Conservation (phyloP, 257 asterid species). For the Fraxinus anomala region DNA sequence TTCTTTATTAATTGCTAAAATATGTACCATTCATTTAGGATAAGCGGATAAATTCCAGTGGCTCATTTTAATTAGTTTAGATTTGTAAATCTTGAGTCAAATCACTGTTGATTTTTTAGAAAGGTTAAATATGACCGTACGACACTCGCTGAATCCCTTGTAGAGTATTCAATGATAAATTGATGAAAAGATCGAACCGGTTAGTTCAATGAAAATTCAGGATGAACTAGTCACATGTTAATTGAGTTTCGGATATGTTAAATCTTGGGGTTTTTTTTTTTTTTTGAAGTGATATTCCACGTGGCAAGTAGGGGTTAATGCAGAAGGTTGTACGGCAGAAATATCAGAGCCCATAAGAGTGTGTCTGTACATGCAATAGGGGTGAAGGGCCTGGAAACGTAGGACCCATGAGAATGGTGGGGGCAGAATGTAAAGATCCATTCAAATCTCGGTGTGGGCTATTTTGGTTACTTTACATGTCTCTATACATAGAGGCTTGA, state of each 20-base stretch:
- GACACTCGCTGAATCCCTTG: no score
- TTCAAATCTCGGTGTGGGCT: neutral
- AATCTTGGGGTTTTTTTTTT: no score
- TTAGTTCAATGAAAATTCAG: no score
- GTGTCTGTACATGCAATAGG: neutral
- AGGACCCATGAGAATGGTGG: conserved; percentile 22
- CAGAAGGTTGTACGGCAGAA: neutral
- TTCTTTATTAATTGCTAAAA: neutral
- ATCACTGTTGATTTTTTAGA: neutral
- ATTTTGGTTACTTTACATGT: neutral
- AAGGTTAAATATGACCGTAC: no score
- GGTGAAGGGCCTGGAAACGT: neutral
- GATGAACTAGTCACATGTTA: no score
- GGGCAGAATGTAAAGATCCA: conserved; percentile 20
- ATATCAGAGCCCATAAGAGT: neutral
- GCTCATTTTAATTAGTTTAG: neutral
- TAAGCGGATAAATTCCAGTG: neutral
- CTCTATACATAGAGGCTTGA: neutral
- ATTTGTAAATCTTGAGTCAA: neutral
- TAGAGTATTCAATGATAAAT: no score
- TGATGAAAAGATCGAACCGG: no score
- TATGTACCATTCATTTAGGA: neutral
- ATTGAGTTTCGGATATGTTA: neutral
- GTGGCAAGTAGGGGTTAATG: conserved; percentile 17
- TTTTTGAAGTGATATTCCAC: neutral